phyloP scores from a whole-genome alignment of 2,329 filamentous ascomycete species.

The Epichloe gansuensis region DNA sequence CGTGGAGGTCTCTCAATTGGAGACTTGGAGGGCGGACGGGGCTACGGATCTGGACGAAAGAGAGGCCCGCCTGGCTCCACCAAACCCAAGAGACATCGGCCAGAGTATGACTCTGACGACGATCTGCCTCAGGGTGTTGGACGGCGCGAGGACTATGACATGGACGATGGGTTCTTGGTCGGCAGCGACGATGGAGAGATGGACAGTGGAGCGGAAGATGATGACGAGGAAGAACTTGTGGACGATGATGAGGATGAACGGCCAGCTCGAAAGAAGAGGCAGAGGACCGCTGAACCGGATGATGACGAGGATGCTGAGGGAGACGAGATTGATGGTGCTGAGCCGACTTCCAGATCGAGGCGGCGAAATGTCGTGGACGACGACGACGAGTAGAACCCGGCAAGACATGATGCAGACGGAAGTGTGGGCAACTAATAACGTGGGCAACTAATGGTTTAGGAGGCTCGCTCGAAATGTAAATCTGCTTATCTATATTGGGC shows the following conservation, averaged over 20 bases:
- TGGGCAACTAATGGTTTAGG: not conserved
- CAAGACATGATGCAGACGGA: not conserved
- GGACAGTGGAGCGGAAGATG: constrained; percentile 51
- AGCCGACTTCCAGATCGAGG: constrained; percentile 33
- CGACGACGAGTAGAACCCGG: constrained; percentile 16
- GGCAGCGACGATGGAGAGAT: constrained; percentile 60
- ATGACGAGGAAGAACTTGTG: constrained; percentile 47
- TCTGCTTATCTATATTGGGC: not conserved
- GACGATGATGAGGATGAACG: constrained; percentile 43
- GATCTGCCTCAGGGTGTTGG: constrained; percentile 50
- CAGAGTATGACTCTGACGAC: constrained; percentile 68
- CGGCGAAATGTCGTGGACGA: constrained; percentile 47
- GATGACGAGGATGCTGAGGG: constrained; percentile 40
- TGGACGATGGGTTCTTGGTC: constrained; percentile 69
- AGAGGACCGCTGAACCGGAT: constrained; percentile 37
- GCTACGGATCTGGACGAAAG: constrained; percentile 39
- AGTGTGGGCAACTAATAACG: not conserved
- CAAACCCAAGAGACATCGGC: constrained; percentile 40
- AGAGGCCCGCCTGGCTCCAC: constrained; percentile 36
- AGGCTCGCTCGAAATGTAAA: not conserved
- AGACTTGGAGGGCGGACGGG: constrained; percentile 53
- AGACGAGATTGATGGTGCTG: constrained; percentile 37
- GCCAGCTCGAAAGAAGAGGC: constrained; percentile 34
- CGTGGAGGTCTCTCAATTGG: constrained; percentile 52
- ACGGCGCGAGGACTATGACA: constrained; percentile 64